Conservation (phyloP, 768 basidiomycete genomes). For the Hypholoma fasciculare region DNA sequence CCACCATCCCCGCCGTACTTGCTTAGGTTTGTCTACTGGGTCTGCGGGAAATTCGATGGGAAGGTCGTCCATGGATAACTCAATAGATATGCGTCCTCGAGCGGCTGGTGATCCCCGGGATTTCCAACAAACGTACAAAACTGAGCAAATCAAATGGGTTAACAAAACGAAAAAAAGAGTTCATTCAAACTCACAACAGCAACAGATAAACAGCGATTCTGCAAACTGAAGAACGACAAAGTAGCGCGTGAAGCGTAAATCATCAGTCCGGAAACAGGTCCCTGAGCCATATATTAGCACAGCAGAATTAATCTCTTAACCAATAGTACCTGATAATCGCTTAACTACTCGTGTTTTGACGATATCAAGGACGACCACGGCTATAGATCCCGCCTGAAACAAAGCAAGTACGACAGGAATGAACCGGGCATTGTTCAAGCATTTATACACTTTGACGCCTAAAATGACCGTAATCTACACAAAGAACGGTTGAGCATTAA, state of each 20-base stretch:
- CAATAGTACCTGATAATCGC: constrained; percentile 46
- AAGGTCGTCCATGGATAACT: constrained; percentile 43
- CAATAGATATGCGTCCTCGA: constrained; percentile 56
- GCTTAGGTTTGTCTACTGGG: constrained; percentile 18
- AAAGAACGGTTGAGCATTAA: not conserved
- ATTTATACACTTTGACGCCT: constrained; percentile 67
- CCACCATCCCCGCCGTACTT: constrained; percentile 51
- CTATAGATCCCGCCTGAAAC: constrained; percentile 42
- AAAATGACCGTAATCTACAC: constrained; percentile 60
- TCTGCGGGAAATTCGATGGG: constrained; percentile 29
- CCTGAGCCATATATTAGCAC: constrained; percentile 32
- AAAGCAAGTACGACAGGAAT: constrained; percentile 43
- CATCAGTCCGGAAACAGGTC: constrained; percentile 41
- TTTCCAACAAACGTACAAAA: constrained; percentile 56
- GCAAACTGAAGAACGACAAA: constrained; percentile 49
- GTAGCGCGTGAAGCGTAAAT: constrained; percentile 35
- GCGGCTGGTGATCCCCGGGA: constrained; percentile 49
- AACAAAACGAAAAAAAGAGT: not conserved
- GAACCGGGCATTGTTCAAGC: constrained; percentile 57
- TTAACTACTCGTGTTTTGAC: constrained; percentile 36
- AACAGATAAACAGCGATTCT: constrained; percentile 58
- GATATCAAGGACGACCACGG: constrained; percentile 43
- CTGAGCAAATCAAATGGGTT: constrained; percentile 25
- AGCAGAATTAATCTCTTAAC: not conserved
- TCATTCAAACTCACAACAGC: constrained; percentile 49